Percentiles rank a stretch among this genome's conserved stretches.
These are phyloP conservation scores for Hibiscus tridactylites DNA, from an alignment of 345 rosid species.

Conservation along the genomic window DNA sequence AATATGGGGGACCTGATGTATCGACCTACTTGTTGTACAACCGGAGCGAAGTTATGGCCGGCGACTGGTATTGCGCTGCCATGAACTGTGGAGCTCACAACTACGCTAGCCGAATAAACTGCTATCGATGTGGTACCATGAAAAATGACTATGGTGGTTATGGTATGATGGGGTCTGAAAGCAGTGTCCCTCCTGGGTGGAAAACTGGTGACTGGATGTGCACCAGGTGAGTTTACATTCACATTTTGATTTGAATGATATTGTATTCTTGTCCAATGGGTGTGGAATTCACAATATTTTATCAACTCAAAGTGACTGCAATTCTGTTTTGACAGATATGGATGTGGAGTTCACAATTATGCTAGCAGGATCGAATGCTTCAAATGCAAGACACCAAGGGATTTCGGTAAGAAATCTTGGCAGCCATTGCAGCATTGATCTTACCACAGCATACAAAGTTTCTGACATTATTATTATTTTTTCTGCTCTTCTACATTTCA, in stretches of 20 bases:
- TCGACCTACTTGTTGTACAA: conserved; percentile 38
- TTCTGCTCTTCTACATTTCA: conserved; percentile 12
- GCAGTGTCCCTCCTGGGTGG: conserved; percentile 69
- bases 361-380: conserved; percentile 91
- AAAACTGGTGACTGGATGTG: conserved; percentile 96
- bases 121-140: conserved; percentile 59
- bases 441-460: background rate
- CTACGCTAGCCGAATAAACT: conserved; percentile 71
- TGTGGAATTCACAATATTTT: background rate
- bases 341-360: conserved; percentile 81
- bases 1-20: conserved; percentile 65
- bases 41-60: conserved; percentile 59
- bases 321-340: conserved; percentile 24
- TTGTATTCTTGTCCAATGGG: background rate
- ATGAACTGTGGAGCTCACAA: conserved; percentile 86
- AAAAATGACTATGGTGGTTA: conserved; percentile 32
- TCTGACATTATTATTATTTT: background rate
- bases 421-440: background rate
- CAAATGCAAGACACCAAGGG: conserved; percentile 59
- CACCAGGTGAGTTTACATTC: conserved; percentile 32
- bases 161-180: conserved; percentile 15
- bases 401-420: conserved; percentile 27
- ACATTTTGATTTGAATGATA: background rate
- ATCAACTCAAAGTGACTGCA: background rate
- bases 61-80: conserved; percentile 93